A percentile compares a stretch with the other conserved stretches of the same genome.
Conservation (phyloP, 2,329 filamentous ascomycete genomes). For the Colletotrichum kahawae region DNA sequence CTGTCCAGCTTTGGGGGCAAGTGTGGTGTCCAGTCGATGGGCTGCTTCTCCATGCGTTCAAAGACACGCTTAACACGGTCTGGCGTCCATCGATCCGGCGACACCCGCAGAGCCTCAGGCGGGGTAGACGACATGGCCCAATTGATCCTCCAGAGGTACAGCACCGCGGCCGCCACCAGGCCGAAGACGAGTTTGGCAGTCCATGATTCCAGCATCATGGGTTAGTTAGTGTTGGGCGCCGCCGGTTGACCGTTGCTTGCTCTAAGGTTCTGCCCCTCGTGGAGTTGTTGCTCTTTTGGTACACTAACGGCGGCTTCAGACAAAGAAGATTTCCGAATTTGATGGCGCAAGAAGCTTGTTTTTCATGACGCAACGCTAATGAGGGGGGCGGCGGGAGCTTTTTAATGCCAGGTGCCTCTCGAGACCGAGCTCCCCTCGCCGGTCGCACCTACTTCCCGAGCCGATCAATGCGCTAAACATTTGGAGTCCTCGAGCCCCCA, state of each 20-base stretch:
- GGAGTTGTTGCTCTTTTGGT: background rate
- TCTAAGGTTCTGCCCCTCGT: background rate
- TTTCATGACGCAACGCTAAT: background rate
- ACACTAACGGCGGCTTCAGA: background rate
- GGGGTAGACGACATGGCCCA: conserved; percentile 39
- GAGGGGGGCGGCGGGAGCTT: background rate
- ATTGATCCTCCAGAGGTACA: conserved; percentile 43
- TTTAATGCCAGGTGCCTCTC: background rate
- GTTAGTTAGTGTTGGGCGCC: background rate
- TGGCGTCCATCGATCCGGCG: conserved; percentile 40
- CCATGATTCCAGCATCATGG: conserved; percentile 12
- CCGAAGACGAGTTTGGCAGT: background rate
- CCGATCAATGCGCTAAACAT: conserved; percentile 11
- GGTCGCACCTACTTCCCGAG: background rate
- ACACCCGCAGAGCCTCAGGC: conserved; percentile 35
- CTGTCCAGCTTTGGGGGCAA: conserved; percentile 45
- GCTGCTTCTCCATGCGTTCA: conserved; percentile 36
- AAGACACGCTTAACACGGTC: conserved; percentile 40
- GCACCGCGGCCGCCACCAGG: conserved; percentile 13
- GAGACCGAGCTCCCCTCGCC: background rate
- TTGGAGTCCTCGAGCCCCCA: background rate
- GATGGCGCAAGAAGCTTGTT: conserved; percentile 1
- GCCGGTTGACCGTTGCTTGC: background rate
- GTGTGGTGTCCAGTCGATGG: conserved; percentile 41
- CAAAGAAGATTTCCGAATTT: background rate